A percentile compares a stretch with the other conserved stretches of the same genome.
These are phyloP conservation scores for Podaxis sp. DNA, from an alignment of 768 basidiomycete genomes.

Conservation along the genomic window DNA sequence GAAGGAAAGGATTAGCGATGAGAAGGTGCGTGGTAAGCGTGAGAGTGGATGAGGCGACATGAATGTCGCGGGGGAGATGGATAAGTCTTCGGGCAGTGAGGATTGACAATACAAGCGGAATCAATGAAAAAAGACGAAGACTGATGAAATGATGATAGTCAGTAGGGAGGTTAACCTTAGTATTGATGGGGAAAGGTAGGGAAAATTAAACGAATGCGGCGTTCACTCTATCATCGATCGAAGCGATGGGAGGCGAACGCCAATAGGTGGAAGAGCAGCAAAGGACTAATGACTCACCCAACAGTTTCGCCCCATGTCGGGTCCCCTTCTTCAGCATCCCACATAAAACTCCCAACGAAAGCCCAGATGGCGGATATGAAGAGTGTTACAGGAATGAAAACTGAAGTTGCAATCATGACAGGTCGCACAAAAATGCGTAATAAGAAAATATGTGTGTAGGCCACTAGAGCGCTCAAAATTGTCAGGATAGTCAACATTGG, in stretches of 20 bases:
- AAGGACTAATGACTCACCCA: constrained; percentile 49
- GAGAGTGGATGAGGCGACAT: constrained; percentile 57
- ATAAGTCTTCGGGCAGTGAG: constrained; percentile 71
- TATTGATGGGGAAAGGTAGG: not conserved
- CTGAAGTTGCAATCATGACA: constrained; percentile 73
- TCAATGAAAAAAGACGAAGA: constrained; percentile 73
- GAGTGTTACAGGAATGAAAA: constrained; percentile 73
- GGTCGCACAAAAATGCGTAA: constrained; percentile 82
- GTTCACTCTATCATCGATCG: not conserved
- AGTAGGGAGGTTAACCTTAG: not conserved
- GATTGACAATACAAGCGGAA: constrained; percentile 69
- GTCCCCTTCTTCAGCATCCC: constrained; percentile 46
- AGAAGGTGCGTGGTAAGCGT: constrained; percentile 68
- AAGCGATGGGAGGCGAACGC: not conserved
- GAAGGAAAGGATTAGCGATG: constrained; percentile 68
- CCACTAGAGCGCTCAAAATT: constrained; percentile 63
- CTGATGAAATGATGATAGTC: constrained; percentile 29
- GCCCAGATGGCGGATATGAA: constrained; percentile 79
- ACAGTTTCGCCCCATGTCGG: constrained; percentile 78
- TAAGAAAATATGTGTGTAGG: constrained; percentile 74
- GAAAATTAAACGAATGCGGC: not conserved
- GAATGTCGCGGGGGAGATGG: constrained; percentile 68
- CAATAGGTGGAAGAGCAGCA: not conserved
- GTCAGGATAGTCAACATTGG: constrained; percentile 75
- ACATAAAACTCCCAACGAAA: constrained; percentile 76